These are phyloP conservation scores for Aspergillus nanangensis DNA, from an alignment of 495 filamentous ascomycete genomes.

Conservation along the genomic window DNA sequence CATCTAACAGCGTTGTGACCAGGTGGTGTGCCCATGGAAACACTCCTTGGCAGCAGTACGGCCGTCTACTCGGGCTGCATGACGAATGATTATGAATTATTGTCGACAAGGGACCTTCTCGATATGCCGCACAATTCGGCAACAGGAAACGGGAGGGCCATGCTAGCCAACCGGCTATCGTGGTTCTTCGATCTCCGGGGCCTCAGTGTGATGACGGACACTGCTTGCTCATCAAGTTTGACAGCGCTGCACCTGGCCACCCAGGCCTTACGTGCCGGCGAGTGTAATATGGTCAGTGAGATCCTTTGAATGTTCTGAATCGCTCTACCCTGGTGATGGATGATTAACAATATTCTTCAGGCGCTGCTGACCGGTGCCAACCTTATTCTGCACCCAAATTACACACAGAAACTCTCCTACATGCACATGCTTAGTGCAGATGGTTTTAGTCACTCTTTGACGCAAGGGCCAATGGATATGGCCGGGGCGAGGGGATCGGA, in stretches of 20 bases:
- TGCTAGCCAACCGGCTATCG: constrained; percentile 40
- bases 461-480: constrained; percentile 27
- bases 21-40: constrained; percentile 35
- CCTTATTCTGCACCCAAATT: constrained; percentile 22
- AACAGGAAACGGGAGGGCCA: constrained; percentile 23
- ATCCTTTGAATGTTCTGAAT: background rate
- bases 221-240: constrained; percentile 40
- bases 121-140: constrained; percentile 25
- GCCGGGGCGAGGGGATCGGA: constrained; percentile 25
- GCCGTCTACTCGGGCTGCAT: constrained; percentile 41
- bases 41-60: constrained; percentile 39
- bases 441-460: constrained; percentile 28
- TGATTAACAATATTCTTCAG: constrained; percentile 8
- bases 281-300: constrained; percentile 28
- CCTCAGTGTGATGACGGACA: constrained; percentile 36
- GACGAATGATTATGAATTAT: constrained; percentile 41
- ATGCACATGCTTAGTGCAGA: constrained; percentile 27
- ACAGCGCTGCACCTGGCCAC: constrained; percentile 33
- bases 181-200: constrained; percentile 40
- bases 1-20: background rate
- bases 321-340: background rate
- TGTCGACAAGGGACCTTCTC: constrained; percentile 32
- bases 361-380: constrained; percentile 23
- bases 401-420: constrained; percentile 18
- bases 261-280: constrained; percentile 32